phyloP scores from a whole-genome alignment of 345 rosid genomes.

The Rhizophora mangle region DNA sequence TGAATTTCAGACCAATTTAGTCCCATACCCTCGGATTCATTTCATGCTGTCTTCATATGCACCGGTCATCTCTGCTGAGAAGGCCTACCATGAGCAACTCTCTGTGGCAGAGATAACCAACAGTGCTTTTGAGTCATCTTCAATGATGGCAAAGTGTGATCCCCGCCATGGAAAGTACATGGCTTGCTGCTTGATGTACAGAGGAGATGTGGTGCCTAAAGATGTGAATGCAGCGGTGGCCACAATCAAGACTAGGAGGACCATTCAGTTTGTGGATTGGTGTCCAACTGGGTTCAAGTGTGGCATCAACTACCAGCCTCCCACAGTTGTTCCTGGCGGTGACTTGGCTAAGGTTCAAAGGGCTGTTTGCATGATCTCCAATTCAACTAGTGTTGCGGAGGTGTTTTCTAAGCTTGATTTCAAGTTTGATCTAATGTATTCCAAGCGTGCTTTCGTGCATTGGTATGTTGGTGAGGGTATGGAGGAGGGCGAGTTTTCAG shows the following conservation, averaged over 20 bases:
- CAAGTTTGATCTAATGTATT: slow-evolving; percentile 19
- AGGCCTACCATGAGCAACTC: slow-evolving; percentile 14
- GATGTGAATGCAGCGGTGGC: slow-evolving; percentile 20
- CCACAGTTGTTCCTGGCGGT: slow-evolving; percentile 17
- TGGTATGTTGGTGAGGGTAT: slow-evolving; percentile 22
- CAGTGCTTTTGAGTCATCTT: slow-evolving; percentile 17
- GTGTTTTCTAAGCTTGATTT: slow-evolving; percentile 20
- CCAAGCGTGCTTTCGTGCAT: slow-evolving; percentile 19
- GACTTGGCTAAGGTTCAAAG: slow-evolving; percentile 19
- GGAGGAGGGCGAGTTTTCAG: slow-evolving; percentile 22
- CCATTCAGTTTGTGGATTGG: slow-evolving; percentile 22
- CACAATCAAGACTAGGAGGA: slow-evolving; percentile 17
- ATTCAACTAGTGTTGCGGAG: slow-evolving; percentile 17
- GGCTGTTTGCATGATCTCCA: slow-evolving; percentile 20
- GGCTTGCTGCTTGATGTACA: slow-evolving; percentile 20
- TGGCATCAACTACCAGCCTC: slow-evolving; percentile 20
- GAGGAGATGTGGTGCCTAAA: slow-evolving; percentile 22
- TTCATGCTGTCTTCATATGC: slow-evolving; percentile 21
- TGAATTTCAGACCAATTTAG: slow-evolving; percentile 20
- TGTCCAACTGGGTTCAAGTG: slow-evolving; percentile 22
- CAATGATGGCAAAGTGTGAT: slow-evolving; percentile 22
- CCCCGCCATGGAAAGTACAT: slow-evolving; percentile 22
- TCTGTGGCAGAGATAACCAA: slow-evolving; percentile 15
- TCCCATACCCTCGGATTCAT: slow-evolving; percentile 20
- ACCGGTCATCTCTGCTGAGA: slow-evolving; percentile 14